Conservation (phyloP, 345 rosid genomes). For the Psidium friedrichsthalianum region DNA sequence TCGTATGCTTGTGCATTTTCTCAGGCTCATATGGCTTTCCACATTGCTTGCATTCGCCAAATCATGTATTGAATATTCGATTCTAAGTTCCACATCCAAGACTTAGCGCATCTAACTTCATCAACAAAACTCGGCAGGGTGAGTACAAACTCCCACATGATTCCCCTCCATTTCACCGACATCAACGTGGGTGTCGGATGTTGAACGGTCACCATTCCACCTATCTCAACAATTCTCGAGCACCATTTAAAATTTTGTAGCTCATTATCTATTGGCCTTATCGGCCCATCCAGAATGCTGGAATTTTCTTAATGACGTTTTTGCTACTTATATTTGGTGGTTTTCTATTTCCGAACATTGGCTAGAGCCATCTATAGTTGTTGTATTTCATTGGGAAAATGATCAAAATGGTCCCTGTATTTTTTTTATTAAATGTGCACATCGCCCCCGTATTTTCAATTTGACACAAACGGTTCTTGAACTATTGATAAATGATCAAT, state of each 20-base stretch:
- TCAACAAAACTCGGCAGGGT: background rate
- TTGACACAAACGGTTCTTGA: too few species aligned
- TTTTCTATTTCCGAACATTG: too few species aligned
- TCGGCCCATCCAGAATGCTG: background rate
- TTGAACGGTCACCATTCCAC: background rate
- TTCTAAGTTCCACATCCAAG: background rate
- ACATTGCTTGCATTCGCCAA: conserved; percentile 47
- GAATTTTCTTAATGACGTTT: background rate
- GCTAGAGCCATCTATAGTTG: too few species aligned
- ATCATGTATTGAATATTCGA: background rate
- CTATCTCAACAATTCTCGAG: background rate
- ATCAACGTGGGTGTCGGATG: background rate
- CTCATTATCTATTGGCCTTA: background rate
- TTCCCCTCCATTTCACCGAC: background rate
- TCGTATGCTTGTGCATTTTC: conserved; percentile 68
- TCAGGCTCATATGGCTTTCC: conserved; percentile 63
- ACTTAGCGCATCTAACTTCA: background rate
- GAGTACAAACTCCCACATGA: background rate
- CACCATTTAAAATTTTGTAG: background rate
- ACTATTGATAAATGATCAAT: too few species aligned
- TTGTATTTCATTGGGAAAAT: too few species aligned
- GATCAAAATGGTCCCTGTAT: too few species aligned
- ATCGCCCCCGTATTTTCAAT: too few species aligned
- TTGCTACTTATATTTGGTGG: too few species aligned
- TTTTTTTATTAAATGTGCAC: too few species aligned